Percentiles rank a stretch among this genome's conserved stretches.
Conservation (phyloP, 2,329 filamentous ascomycete species). For the Venturia aucupariae region DNA sequence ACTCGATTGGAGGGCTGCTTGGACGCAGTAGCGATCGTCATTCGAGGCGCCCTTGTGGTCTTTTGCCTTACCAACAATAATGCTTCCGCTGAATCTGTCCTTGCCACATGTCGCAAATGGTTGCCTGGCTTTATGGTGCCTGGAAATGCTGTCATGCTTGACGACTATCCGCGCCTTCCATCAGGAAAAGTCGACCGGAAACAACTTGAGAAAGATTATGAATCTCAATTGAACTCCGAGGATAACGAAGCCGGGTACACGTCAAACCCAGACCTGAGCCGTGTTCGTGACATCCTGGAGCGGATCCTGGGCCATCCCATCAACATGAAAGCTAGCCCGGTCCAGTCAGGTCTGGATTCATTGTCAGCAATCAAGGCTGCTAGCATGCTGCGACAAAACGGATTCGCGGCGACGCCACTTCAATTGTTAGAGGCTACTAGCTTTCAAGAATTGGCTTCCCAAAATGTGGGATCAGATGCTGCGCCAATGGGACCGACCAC, state of each 20-base stretch:
- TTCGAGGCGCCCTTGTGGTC: constrained; percentile 59
- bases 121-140: constrained; percentile 79
- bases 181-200: constrained; percentile 79
- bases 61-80: constrained; percentile 55
- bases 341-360: constrained; percentile 56
- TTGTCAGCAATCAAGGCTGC: constrained; percentile 54
- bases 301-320: constrained; percentile 33
- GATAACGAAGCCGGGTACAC: background rate
- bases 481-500: background rate
- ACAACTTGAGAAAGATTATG: constrained; percentile 48
- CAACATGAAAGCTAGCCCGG: constrained; percentile 35
- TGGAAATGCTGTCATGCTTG: constrained; percentile 55
- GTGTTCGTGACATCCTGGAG: constrained; percentile 35
- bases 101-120: constrained; percentile 59
- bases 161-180: constrained; percentile 61
- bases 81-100: constrained; percentile 37
- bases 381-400: constrained; percentile 50
- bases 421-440: constrained; percentile 43
- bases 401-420: constrained; percentile 47
- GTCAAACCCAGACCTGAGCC: background rate
- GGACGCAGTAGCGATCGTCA: constrained; percentile 56
- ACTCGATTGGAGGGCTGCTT: constrained; percentile 38
- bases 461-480: background rate
- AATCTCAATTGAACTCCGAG: background rate
- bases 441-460: background rate